Conservation (phyloP, 805 yeast species). For the Diddensiella santjacobensis region DNA sequence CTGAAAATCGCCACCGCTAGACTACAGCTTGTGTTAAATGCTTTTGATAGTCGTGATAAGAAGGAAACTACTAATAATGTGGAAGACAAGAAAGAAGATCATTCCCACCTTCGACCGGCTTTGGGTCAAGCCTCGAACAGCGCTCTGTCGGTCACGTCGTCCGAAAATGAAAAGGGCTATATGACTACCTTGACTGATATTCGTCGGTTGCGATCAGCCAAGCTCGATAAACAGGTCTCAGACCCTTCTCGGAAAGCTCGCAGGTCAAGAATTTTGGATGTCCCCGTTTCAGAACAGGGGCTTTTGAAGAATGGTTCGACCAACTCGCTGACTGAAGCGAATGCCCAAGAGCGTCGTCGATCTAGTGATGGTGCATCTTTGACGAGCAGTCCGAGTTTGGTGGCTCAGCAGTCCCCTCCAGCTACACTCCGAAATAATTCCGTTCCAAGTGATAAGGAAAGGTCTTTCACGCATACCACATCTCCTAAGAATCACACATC, state of each 20-base stretch:
- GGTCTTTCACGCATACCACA: constrained; percentile 7
- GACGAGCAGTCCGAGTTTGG: background rate
- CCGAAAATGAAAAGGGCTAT: constrained; percentile 40
- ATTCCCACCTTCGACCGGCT: background rate
- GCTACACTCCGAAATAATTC: background rate
- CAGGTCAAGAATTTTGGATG: constrained; percentile 61
- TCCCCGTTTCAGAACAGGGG: constrained; percentile 40
- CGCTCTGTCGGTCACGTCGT: background rate
- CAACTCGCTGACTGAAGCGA: constrained; percentile 8
- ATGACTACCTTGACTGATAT: constrained; percentile 71
- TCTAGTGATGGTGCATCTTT: constrained; percentile 1
- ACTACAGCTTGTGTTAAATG: constrained; percentile 41
- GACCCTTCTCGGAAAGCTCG: constrained; percentile 55
- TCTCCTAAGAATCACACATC: constrained; percentile 8
- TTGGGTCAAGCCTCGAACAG: background rate
- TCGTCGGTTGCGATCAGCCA: constrained; percentile 65
- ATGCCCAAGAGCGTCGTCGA: background rate
- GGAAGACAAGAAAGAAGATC: background rate
- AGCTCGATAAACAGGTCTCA: constrained; percentile 61
- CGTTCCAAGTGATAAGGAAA: background rate
- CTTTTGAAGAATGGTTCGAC: constrained; percentile 19
- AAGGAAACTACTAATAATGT: background rate
- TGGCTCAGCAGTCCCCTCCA: background rate
- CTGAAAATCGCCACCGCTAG: constrained; percentile 81
- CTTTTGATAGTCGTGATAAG: constrained; percentile 25